Evolutionary conservation across 495 filamentous ascomycete species (phyloP).

Genomic region (Lasiosphaeria miniovina): DNA sequence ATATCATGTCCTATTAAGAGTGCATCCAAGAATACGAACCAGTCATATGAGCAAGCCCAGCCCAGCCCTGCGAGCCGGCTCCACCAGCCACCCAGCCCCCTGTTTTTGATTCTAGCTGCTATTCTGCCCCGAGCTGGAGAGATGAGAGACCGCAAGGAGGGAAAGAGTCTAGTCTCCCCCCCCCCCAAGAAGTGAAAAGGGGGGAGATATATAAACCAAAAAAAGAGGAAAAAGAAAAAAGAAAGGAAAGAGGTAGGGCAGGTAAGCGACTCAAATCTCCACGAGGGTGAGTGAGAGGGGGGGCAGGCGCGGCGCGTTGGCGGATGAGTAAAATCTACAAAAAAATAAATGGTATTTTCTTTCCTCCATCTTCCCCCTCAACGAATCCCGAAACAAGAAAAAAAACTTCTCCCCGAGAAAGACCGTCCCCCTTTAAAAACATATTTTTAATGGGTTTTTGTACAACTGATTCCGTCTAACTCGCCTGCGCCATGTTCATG

Average conservation of each 20-base stretch:
- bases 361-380: neutral
- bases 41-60: conserved; percentile 44
- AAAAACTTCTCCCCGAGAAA: neutral
- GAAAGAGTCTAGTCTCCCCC: conserved; percentile 14
- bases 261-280: too few relatives aligned
- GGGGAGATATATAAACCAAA: too few relatives aligned
- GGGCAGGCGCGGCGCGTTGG: neutral
- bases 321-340: conserved; percentile 20
- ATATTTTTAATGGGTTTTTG: neutral
- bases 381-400: neutral
- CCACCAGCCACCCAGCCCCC: too few relatives aligned
- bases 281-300: too few relatives aligned
- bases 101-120: neutral
- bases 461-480: conserved; percentile 8
- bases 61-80: too few relatives aligned
- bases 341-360: conserved; percentile 25
- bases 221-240: neutral
- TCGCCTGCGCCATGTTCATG: conserved; percentile 29
- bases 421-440: neutral
- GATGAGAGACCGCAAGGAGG: conserved; percentile 17
- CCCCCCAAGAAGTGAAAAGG: neutral
- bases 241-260: conserved; percentile 1
- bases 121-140: neutral
- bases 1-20: conserved; percentile 32
- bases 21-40: conserved; percentile 49